phyloP scores from a whole-genome alignment of 108 stramenopile genomes.

The Schizochytrium sp. region DNA sequence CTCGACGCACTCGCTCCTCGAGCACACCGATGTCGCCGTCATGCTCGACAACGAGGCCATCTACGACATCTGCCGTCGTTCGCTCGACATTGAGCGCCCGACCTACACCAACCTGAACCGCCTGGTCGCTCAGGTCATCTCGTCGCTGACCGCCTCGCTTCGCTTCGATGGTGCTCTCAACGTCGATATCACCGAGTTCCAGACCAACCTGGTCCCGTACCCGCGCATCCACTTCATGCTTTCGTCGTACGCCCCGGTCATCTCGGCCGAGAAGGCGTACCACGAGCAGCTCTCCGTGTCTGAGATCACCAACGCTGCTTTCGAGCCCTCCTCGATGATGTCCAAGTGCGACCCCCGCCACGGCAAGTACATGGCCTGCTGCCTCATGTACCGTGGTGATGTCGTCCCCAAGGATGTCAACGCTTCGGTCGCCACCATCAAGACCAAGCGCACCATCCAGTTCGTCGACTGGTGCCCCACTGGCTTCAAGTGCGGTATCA shows the following conservation, averaged over 20 bases:
- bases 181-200: constrained; percentile 69
- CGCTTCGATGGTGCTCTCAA: constrained; percentile 67
- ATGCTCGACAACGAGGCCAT: constrained; percentile 68
- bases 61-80: constrained; percentile 66
- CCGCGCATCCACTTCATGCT: constrained; percentile 69
- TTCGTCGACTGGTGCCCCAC: constrained; percentile 74
- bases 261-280: constrained; percentile 68
- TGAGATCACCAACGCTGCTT: constrained; percentile 66
- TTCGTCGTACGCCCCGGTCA: constrained; percentile 61
- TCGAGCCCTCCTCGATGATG: constrained; percentile 62
- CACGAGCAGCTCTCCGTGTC: constrained; percentile 65
- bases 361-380: constrained; percentile 99
- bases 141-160: constrained; percentile 63
- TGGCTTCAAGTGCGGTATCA: constrained; percentile 97
- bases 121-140: constrained; percentile 62
- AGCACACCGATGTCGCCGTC: constrained; percentile 67
- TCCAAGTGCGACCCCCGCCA: constrained; percentile 70
- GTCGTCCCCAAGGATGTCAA: constrained; percentile 68
- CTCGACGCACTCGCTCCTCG: constrained; percentile 63
- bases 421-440: constrained; percentile 66
- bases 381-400: constrained; percentile 69
- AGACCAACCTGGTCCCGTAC: constrained; percentile 71
- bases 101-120: constrained; percentile 71
- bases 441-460: constrained; percentile 70
- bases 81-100: constrained; percentile 65